These are phyloP conservation scores for Theobroma grandiflorum DNA, from an alignment of 441 rosid genomes.

Conservation along the genomic window DNA sequence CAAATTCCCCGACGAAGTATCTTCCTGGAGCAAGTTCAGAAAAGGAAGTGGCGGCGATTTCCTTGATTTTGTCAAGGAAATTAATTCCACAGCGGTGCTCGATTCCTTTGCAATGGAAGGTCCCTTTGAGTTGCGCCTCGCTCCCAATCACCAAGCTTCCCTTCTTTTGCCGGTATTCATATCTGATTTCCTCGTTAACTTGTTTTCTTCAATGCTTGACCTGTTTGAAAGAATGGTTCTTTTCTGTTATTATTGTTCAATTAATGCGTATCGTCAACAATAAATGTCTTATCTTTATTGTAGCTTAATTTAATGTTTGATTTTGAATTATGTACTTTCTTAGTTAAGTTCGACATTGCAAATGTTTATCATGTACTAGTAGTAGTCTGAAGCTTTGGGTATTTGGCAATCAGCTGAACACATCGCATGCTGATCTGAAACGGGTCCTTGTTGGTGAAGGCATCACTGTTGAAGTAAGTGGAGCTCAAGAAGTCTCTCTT, in stretches of 20 bases:
- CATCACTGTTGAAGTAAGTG: conserved; percentile 58
- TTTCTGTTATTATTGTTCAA: neutral
- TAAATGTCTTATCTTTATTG: too few species aligned
- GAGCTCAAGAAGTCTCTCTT: conserved; percentile 64
- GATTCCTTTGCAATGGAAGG: conserved; percentile 60
- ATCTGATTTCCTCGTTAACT: neutral
- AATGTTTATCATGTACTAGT: neutral
- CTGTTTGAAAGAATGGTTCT: neutral
- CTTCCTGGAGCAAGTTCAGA: conserved; percentile 50
- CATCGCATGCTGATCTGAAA: conserved; percentile 52
- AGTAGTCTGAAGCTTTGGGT: conserved; percentile 25
- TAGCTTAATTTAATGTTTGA: neutral
- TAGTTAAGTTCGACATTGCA: neutral
- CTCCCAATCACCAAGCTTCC: conserved; percentile 47
- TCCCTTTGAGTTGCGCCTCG: conserved; percentile 68
- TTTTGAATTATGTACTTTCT: neutral
- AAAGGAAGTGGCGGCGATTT: conserved; percentile 44
- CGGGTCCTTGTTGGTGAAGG: conserved; percentile 75
- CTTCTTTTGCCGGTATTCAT: conserved; percentile 60
- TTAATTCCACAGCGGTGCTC: conserved; percentile 48
- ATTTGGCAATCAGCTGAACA: conserved; percentile 56
- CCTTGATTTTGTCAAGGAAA: conserved; percentile 39
- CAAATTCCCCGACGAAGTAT: conserved; percentile 58
- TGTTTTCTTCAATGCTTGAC: neutral
- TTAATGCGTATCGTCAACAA: neutral